Conservation (phyloP, 106 monocot species). For the Amphibolis antarctica region DNA sequence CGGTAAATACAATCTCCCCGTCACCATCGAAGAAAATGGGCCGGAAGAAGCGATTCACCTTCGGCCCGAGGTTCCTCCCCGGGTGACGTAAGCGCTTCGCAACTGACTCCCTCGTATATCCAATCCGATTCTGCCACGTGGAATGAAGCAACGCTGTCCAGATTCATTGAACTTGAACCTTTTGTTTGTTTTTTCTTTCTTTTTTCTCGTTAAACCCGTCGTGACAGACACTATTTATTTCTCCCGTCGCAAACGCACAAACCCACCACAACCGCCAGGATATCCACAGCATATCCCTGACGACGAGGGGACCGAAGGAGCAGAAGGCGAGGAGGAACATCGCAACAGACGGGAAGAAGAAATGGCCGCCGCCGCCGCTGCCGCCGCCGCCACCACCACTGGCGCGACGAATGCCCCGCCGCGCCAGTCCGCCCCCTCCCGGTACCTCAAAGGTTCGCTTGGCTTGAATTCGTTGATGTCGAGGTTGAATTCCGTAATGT, state of each 20-base stretch:
- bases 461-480: too few relatives aligned
- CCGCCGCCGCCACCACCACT: neutral
- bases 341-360: too few relatives aligned
- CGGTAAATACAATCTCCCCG: too few relatives aligned
- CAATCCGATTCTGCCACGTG: neutral
- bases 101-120: neutral
- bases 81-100: neutral
- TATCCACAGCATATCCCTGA: neutral
- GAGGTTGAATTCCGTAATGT: neutral
- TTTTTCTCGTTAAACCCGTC: neutral
- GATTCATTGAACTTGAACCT: neutral
- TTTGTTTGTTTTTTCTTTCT: too few relatives aligned
- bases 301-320: neutral
- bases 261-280: neutral
- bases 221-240: neutral
- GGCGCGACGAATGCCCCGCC: neutral
- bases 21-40: too few relatives aligned
- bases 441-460: too few relatives aligned
- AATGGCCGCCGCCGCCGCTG: neutral
- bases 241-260: neutral
- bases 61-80: neutral
- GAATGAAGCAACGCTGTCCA: neutral
- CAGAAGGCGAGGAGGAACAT: too few relatives aligned
- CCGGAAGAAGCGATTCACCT: neutral
- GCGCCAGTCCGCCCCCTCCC: neutral